Base-by-base conservation (phyloP, 805 yeast species). In the Ascoidea asiatica region DNA sequence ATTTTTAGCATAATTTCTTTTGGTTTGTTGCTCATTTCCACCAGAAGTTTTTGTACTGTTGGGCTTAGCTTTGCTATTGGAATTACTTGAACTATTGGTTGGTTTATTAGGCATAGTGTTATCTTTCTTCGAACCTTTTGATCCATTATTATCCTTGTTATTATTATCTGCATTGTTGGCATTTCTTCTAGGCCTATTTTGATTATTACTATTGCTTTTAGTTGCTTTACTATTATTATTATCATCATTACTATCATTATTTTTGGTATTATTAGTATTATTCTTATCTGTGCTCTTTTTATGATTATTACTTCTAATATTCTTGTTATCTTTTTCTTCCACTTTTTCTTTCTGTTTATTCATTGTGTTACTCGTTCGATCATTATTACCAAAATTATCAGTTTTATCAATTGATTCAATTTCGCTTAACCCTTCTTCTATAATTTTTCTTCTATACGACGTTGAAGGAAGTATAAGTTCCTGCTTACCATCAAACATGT, bases 401-500 rank as follows among this genome's bases (percentile, higher is more conserved):
- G n/a, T n/a, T n/a, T n/a, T n/a, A n/a, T n/a, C n/a, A n/a, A n/a
- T n/a, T n/a, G n/a, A n/a, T 43, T 15, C 22, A n/a, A n/a, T 39
- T 37, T 13, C 35, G 4, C 19, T 41, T 40, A 19, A 46, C 17
- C 13, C 41, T 42, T 18, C 40, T 48, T 29, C 35, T 11, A 11
- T 11, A 15, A 15, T 37, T 20, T 46, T 47, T 13, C 49, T 37
- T 4, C 44, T 40, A 36, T 41, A 44, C n/a, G 44, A 46, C 43
- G 51, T 53, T 21, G 51, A 47, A 36, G 56, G 57, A 44, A 53
- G 56, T 50, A 56, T 64, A 37, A 52, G 61, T 11, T 56, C 50
- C 44, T 51, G 39, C 46, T 64, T 64, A 2, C 76, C 77, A 49
- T 58, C 63, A 47, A 71, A 70, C 65, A 76, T 64, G 52, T 65